Evolutionary conservation across 2,329 filamentous ascomycete genomes (phyloP), one percentile per base, ranked within the genome.

Genomic region (Phialophora expanda): DNA sequence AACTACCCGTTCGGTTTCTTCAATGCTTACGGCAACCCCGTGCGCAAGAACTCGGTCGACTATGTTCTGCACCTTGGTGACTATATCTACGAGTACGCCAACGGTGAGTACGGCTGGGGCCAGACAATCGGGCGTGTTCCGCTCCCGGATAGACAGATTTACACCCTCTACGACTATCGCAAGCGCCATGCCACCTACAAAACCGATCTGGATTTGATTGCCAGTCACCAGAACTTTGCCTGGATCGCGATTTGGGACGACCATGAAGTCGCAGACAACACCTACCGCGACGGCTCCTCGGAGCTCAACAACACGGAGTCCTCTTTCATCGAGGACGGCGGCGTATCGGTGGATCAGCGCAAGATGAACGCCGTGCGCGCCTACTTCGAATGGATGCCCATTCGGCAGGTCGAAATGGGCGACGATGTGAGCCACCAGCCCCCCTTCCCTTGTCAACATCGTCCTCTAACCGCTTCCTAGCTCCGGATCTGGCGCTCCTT

Each of bases 321-420:
- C 7, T 89, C 86, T 0, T 91, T 90, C 76, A 55, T 71, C 30
- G 79, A 83, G 56, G 82, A 86, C 63, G 84, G 84, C 3, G 80
- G 81, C 14, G 82, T 91, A n/a, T 86, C 83, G 34, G 86, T 90
- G n/a, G 89, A 91, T 70, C 86, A 89, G 74, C 84, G 89, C 69
- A 91, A 91, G 79, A 87, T 90, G 81, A 90, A 91, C 61, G 89
- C 88, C 1, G 88, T 91, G 1, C 82, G 89, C 44, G 88, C 89
- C 0, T 70, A 68, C 62, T 71, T 69, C 28, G 62, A 69, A 64
- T 71, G 70, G 64, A 70, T 73, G 70, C 72, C 73, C n/a, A 76
- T 76, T 69, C 72, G 82, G 14, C 87, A 89, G 74, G 83, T 88
- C 2, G 87, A 89, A 61, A 85, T 90, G 79, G 88, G 90, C 69